Evolutionary conservation across 805 yeast genomes (phyloP).

Genomic region (Maudiozyma pseudohumilis): DNA sequence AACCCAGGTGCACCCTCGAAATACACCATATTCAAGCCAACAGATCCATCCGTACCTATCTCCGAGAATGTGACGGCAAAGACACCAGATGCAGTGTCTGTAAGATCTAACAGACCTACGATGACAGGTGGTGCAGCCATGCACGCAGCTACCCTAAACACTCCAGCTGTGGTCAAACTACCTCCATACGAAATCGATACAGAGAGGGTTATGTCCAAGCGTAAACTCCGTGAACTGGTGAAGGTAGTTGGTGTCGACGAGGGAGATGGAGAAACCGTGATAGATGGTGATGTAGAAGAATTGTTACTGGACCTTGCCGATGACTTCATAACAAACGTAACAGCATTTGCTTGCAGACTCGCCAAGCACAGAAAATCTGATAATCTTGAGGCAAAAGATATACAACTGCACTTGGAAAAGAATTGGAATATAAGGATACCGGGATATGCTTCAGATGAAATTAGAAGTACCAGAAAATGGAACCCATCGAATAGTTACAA

Average conservation of each 20-base stretch:
- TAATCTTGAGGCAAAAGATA: constrained; percentile 75
- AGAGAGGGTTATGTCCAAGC: constrained; percentile 74
- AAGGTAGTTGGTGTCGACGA: constrained; percentile 73
- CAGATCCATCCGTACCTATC: constrained; percentile 58
- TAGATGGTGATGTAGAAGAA: constrained; percentile 95
- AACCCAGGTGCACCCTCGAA: constrained; percentile 17
- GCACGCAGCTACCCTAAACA: constrained; percentile 55
- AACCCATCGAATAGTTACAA: constrained; percentile 52
- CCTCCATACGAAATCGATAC: constrained; percentile 79
- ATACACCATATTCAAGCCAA: constrained; percentile 30
- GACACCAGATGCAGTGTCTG: constrained; percentile 53
- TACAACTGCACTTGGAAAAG: constrained; percentile 82
- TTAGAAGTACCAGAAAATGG: constrained; percentile 66
- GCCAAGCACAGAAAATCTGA: constrained; percentile 93
- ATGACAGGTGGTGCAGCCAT: constrained; percentile 76
- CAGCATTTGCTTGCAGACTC: constrained; percentile 85
- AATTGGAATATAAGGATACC: constrained; percentile 95
- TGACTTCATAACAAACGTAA: constrained; percentile 84
- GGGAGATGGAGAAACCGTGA: constrained; percentile 81
- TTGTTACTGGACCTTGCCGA: constrained; percentile 85
- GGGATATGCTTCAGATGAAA: constrained; percentile 86
- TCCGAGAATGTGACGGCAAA: constrained; percentile 58
- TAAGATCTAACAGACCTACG: constrained; percentile 70
- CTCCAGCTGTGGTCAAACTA: constrained; percentile 64
- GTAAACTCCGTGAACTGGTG: constrained; percentile 82